Conservation (phyloP, 2,329 filamentous ascomycete species). For the Drechslerella stenobrocha region DNA sequence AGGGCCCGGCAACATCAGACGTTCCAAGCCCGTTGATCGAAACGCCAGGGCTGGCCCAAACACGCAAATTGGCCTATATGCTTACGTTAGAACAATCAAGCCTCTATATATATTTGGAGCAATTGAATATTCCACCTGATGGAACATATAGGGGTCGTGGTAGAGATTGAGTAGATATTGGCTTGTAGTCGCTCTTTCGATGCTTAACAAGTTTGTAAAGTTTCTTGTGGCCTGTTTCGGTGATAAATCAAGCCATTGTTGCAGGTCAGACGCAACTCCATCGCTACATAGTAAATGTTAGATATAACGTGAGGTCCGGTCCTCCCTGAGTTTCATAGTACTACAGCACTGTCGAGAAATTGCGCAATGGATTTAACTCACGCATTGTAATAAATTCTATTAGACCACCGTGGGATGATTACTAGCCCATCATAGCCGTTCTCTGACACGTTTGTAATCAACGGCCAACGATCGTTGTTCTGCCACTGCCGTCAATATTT, state of each 20-base stretch:
- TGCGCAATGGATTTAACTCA: slow-evolving; percentile 10
- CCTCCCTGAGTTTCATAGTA: neutral
- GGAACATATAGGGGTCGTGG: slow-evolving; percentile 66
- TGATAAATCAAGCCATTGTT: slow-evolving; percentile 66
- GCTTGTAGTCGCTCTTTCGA: slow-evolving; percentile 62
- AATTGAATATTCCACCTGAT: slow-evolving; percentile 60
- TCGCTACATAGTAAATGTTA: slow-evolving; percentile 56
- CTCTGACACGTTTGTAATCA: slow-evolving; percentile 59
- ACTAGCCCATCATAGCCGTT: slow-evolving; percentile 64
- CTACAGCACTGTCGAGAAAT: too few relatives aligned
- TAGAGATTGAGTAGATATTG: slow-evolving; percentile 64
- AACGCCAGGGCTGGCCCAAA: slow-evolving; percentile 25
- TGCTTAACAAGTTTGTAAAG: slow-evolving; percentile 61
- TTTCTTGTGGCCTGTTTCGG: slow-evolving; percentile 59
- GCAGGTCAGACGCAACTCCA: slow-evolving; percentile 62
- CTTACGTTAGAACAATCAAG: neutral
- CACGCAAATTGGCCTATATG: slow-evolving; percentile 58
- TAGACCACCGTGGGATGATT: slow-evolving; percentile 65
- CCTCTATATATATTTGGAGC: too few relatives aligned
- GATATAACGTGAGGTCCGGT: neutral
- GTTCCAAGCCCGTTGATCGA: slow-evolving; percentile 51
- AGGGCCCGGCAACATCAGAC: slow-evolving; percentile 40
- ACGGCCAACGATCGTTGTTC: slow-evolving; percentile 62
- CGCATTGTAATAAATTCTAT: slow-evolving; percentile 67
- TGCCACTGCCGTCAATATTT: slow-evolving; percentile 31